A percentile compares a stretch with the other conserved stretches of the same genome.
phyloP scores from a whole-genome alignment of 345 rosid species.

The Acer yangbiense region DNA sequence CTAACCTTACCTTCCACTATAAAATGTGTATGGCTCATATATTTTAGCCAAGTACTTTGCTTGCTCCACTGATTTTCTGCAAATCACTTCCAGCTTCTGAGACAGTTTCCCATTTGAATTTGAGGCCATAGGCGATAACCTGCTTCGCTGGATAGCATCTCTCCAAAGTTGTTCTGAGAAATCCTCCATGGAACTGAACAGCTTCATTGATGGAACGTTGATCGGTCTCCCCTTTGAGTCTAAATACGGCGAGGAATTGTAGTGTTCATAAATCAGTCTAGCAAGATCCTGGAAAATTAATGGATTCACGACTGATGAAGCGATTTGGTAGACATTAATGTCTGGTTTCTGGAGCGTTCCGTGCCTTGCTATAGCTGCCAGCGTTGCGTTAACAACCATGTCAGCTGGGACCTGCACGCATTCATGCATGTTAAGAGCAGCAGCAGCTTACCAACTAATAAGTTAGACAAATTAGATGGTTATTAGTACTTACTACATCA shows the following conservation, averaged over 20 bases:
- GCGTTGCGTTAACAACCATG: conserved; percentile 81
- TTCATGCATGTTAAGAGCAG: neutral
- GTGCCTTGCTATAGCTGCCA: conserved; percentile 88
- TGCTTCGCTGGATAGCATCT: conserved; percentile 53
- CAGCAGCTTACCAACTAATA: neutral
- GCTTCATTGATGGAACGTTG: conserved; percentile 71
- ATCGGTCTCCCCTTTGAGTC: conserved; percentile 83
- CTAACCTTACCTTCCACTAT: conserved; percentile 68
- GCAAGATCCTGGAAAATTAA: conserved; percentile 68
- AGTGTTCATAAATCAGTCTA: conserved; percentile 63
- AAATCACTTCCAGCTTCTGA: conserved; percentile 55
- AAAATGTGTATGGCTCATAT: conserved; percentile 87
- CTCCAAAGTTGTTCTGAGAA: conserved; percentile 70
- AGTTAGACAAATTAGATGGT: neutral
- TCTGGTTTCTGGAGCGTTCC: conserved; percentile 63
- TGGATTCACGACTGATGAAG: conserved; percentile 88
- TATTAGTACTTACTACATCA: conserved; percentile 64
- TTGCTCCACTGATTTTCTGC: conserved; percentile 81
- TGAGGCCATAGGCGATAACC: conserved; percentile 38
- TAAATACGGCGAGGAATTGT: conserved; percentile 63
- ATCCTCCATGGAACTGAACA: conserved; percentile 75
- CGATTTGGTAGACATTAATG: conserved; percentile 78
- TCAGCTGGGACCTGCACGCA: conserved; percentile 66
- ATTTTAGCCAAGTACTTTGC: conserved; percentile 77
- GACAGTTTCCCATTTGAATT: conserved; percentile 48